phyloP scores from a whole-genome alignment of 1,139 yeast species.

The Komagataea norvegica region DNA sequence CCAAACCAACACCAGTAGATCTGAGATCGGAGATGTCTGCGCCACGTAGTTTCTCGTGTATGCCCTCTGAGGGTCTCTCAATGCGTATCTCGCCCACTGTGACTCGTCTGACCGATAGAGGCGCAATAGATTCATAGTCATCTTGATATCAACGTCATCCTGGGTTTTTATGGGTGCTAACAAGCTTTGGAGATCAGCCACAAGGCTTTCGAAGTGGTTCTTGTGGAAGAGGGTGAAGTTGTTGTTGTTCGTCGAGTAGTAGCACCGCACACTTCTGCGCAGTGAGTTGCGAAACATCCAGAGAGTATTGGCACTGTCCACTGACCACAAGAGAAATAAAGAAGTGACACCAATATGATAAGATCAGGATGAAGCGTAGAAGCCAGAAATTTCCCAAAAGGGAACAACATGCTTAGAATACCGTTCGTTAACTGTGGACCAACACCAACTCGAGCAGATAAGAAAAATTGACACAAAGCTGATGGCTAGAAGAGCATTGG shows the following conservation, averaged over 20 bases:
- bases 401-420: too few species aligned
- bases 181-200: conserved; percentile 8
- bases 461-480: too few species aligned
- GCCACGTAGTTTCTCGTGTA: conserved; percentile 53
- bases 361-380: too few species aligned
- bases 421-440: too few species aligned
- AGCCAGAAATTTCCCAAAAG: too few species aligned
- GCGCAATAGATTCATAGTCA: conserved; percentile 14
- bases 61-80: conserved; percentile 5
- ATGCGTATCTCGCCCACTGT: conserved; percentile 13
- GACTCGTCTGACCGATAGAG: conserved; percentile 8
- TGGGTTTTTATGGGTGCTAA: conserved; percentile 3
- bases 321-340: too few species aligned
- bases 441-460: too few species aligned
- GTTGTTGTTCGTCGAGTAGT: neutral
- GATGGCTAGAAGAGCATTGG: too few species aligned
- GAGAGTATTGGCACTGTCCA: too few species aligned
- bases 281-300: neutral
- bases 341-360: too few species aligned
- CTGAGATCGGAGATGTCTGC: conserved; percentile 49
- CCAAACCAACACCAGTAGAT: conserved; percentile 51
- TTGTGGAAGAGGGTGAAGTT: conserved; percentile 4
- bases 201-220: conserved; percentile 8
- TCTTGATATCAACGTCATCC: conserved; percentile 11
- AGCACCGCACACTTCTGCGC: neutral